Percentiles rank a stretch among this genome's conserved stretches.
Conservation (phyloP, 306 rosid genomes). For the Notholithocarpus densiflorus region DNA sequence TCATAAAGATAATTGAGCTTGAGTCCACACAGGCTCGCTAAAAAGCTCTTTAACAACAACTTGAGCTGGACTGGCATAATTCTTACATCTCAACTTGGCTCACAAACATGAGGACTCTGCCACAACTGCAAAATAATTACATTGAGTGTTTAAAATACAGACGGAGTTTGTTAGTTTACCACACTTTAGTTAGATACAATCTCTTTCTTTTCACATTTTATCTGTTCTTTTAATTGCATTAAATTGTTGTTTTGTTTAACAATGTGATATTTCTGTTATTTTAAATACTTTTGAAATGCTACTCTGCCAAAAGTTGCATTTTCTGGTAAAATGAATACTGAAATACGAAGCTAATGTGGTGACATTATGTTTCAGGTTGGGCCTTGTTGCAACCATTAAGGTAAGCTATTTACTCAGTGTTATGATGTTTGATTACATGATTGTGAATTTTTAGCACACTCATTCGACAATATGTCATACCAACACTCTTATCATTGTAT, state of each 20-base stretch:
- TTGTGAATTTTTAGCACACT: neutral
- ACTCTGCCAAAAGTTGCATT: neutral
- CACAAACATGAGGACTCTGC: neutral
- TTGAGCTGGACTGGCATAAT: too few relatives aligned
- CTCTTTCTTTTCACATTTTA: neutral
- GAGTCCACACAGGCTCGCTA: too few relatives aligned
- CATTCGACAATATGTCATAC: neutral
- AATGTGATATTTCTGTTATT: neutral
- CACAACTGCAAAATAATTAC: neutral
- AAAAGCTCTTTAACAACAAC: too few relatives aligned
- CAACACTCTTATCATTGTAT: neutral
- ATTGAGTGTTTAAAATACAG: neutral
- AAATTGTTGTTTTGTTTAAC: neutral
- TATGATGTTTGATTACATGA: neutral
- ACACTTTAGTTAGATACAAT: neutral
- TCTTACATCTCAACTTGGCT: too few relatives aligned
- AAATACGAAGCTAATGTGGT: slow-evolving; percentile 27
- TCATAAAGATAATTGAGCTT: neutral
- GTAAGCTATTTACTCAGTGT: slow-evolving; percentile 34
- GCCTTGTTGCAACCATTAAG: slow-evolving; percentile 95
- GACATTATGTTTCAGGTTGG: slow-evolving; percentile 73
- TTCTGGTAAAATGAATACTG: slow-evolving; percentile 3
- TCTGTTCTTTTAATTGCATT: neutral
- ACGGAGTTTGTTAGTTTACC: neutral
- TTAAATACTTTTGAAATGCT: neutral